phyloP scores from a whole-genome alignment of 2,329 filamentous ascomycete genomes.

The Diaporthe humulicola region DNA sequence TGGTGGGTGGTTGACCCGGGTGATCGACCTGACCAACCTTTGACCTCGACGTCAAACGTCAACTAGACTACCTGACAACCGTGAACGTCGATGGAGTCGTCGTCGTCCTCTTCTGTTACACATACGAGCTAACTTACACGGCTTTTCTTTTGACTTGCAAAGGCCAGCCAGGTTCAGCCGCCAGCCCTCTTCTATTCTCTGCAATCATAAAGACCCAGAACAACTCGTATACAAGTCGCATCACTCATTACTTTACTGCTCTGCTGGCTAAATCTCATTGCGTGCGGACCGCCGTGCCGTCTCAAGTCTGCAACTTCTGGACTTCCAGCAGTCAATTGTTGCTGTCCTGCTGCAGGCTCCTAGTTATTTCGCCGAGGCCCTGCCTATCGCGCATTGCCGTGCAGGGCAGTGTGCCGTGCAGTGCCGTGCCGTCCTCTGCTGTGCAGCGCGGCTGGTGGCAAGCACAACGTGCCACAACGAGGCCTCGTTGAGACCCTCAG shows the following conservation, averaged over 20 bases:
- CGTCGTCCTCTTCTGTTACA: neutral
- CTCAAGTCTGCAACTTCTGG: neutral
- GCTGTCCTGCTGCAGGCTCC: conserved; percentile 21
- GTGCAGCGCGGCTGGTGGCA: neutral
- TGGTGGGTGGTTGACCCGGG: neutral
- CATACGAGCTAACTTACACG: neutral
- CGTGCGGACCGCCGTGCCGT: conserved; percentile 20
- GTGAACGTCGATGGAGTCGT: neutral
- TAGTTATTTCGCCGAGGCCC: conserved; percentile 12
- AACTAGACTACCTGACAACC: neutral
- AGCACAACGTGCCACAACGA: neutral
- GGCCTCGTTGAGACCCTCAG: neutral
- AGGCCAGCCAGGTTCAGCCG: neutral
- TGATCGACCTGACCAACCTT: conserved; percentile 8
- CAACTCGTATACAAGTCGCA: neutral
- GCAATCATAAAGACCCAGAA: neutral
- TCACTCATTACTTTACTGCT: neutral
- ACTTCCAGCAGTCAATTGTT: neutral
- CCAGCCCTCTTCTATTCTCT: neutral
- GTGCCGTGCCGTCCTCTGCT: conserved; percentile 1
- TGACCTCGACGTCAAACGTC: neutral
- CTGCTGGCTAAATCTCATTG: conserved; percentile 4
- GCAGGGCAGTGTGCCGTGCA: conserved; percentile 10
- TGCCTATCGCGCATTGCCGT: conserved; percentile 27
- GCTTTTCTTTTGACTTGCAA: no score